A percentile compares a stretch with the other conserved stretches of the same genome.
phyloP scores from a whole-genome alignment of 306 rosid genomes.

The Mucuna pruriens region DNA sequence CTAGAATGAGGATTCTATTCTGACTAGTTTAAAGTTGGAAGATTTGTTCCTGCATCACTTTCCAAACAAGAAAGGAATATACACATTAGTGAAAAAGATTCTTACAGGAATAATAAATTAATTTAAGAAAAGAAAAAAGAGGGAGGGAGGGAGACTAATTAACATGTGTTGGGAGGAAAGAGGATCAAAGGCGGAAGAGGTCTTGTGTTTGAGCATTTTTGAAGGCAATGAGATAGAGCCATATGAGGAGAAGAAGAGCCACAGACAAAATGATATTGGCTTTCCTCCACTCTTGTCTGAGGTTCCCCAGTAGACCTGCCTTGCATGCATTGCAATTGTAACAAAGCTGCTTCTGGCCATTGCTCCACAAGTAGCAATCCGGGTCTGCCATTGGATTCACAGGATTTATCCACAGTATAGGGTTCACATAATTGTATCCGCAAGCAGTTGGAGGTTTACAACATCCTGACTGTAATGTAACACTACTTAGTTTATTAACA shows the following conservation, averaged over 20 bases:
- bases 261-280: conserved; percentile 72
- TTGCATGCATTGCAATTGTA: conserved; percentile 79
- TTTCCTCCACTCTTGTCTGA: conserved; percentile 75
- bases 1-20: conserved; percentile 25
- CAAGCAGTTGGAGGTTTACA: conserved; percentile 79
- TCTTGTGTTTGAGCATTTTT: conserved; percentile 81
- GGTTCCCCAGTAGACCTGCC: conserved; percentile 80
- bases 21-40: neutral
- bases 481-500: neutral
- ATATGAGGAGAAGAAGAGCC: conserved; percentile 67
- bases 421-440: conserved; percentile 68
- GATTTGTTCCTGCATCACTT: neutral
- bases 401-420: conserved; percentile 73
- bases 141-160: neutral
- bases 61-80: conserved; percentile 21
- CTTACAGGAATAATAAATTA: neutral
- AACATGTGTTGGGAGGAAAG: neutral
- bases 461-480: conserved; percentile 67
- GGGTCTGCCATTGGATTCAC: conserved; percentile 56
- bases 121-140: neutral
- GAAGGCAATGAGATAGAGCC: conserved; percentile 75
- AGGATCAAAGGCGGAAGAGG: conserved; percentile 59
- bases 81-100: conserved; percentile 5
- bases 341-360: conserved; percentile 73
- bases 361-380: conserved; percentile 78